phyloP scores from a whole-genome alignment of 768 basidiomycete genomes.

The Phanerochaete sordida region DNA sequence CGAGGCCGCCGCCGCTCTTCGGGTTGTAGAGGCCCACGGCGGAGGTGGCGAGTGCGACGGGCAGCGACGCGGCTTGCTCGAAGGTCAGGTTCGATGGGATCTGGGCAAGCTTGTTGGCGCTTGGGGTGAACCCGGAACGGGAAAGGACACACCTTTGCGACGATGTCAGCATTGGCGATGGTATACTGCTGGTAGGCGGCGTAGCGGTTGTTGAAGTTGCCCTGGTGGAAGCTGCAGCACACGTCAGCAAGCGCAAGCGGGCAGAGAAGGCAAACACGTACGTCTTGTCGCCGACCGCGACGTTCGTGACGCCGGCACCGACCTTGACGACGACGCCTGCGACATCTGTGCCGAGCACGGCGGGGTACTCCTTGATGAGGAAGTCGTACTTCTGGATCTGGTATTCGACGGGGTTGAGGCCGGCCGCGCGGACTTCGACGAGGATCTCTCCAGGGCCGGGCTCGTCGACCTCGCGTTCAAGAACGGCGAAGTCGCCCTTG shows the following conservation, averaged over 20 bases:
- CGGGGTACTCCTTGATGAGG: slow-evolving; percentile 35
- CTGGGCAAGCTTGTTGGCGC: slow-evolving; percentile 1
- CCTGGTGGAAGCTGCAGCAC: slow-evolving; percentile 18
- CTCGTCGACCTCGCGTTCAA: slow-evolving; percentile 5
- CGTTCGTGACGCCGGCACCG: slow-evolving; percentile 33
- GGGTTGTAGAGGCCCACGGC: slow-evolving; percentile 25
- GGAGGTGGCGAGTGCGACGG: slow-evolving; percentile 29
- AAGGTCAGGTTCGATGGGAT: slow-evolving; percentile 27
- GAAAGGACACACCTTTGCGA: slow-evolving; percentile 23
- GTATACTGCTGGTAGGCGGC: slow-evolving; percentile 27
- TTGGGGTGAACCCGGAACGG: background rate
- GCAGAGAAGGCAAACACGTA: slow-evolving; percentile 11
- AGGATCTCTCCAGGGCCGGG: slow-evolving; percentile 23
- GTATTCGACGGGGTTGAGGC: slow-evolving; percentile 33
- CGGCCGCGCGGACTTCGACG: slow-evolving; percentile 22
- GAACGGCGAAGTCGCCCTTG: slow-evolving; percentile 3
- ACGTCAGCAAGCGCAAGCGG: background rate
- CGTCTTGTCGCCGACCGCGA: slow-evolving; percentile 40
- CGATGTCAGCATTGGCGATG: slow-evolving; percentile 22
- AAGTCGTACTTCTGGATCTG: slow-evolving; percentile 25
- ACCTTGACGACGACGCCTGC: slow-evolving; percentile 37
- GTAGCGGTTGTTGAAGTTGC: slow-evolving; percentile 10
- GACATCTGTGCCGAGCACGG: slow-evolving; percentile 14
- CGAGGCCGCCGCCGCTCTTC: slow-evolving; percentile 16
- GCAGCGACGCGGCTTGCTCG: slow-evolving; percentile 29